phyloP scores from a whole-genome alignment of 176 grass and related monocot species.

The Themeda triandra region DNA sequence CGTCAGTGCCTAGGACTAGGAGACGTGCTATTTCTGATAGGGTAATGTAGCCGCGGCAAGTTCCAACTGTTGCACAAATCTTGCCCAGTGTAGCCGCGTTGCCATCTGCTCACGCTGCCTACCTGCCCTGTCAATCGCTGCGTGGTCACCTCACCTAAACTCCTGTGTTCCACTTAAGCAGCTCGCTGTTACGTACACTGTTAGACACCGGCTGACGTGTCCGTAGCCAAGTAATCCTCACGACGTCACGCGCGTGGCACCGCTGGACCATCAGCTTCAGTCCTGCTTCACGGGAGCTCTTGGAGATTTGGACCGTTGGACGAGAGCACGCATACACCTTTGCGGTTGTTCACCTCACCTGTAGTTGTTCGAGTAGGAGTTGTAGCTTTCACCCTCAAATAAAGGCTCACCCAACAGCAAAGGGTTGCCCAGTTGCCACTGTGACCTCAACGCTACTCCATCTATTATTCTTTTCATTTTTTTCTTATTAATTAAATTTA shows the following conservation, averaged over 20 bases:
- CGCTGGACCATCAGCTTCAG: background rate
- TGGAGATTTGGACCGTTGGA: background rate
- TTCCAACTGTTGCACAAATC: background rate
- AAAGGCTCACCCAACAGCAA: too few relatives aligned
- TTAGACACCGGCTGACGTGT: background rate
- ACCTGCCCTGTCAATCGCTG: background rate
- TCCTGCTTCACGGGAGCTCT: too few relatives aligned
- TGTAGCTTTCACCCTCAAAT: too few relatives aligned
- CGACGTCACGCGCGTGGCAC: background rate
- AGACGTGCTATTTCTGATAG: background rate
- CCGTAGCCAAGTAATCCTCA: background rate
- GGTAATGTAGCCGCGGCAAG: background rate
- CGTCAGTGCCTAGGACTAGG: background rate
- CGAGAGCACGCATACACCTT: background rate
- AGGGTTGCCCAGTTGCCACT: too few relatives aligned
- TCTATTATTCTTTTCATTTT: too few relatives aligned
- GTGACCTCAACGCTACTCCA: too few relatives aligned
- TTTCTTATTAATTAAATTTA: too few relatives aligned
- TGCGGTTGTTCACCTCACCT: too few relatives aligned
- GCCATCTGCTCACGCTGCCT: background rate
- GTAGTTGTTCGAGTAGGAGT: too few relatives aligned
- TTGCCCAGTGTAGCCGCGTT: background rate
- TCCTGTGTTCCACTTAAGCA: slow-evolving; percentile 12
- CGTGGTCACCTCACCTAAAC: slow-evolving; percentile 10
- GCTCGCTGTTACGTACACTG: background rate